Percentiles rank a stretch among this genome's conserved stretches.
Evolutionary conservation across 768 basidiomycete species (phyloP).

Genomic region (Boletus subparvulus): DNA sequence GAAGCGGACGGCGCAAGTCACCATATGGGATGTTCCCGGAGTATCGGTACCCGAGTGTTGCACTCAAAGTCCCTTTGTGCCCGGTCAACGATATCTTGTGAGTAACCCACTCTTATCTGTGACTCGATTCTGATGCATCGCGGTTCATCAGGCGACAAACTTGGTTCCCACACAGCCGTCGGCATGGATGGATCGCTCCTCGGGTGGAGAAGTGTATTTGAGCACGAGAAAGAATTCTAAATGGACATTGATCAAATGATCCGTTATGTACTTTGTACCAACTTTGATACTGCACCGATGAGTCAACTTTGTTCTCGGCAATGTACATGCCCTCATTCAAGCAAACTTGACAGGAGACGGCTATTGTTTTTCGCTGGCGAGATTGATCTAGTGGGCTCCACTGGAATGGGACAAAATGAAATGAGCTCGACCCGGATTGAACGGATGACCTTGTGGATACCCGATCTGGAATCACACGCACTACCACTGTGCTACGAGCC

Average conservation of each 20-base stretch:
- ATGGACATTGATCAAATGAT: conserved; percentile 46
- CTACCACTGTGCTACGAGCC: conserved; percentile 34
- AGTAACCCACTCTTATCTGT: conserved; percentile 20
- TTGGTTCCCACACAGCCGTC: conserved; percentile 62
- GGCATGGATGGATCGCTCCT: conserved; percentile 68
- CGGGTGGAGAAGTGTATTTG: conserved; percentile 69
- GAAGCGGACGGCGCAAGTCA: conserved; percentile 69
- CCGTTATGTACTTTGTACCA: not conserved
- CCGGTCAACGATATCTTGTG: conserved; percentile 70
- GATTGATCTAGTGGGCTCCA: not conserved
- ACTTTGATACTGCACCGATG: not conserved
- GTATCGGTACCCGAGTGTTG: conserved; percentile 51
- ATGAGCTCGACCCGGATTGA: conserved; percentile 43
- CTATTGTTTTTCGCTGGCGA: not conserved
- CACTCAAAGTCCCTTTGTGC: conserved; percentile 49
- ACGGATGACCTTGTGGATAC: conserved; percentile 46
- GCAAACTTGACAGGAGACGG: not conserved
- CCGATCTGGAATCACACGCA: conserved; percentile 34
- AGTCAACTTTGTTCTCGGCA: not conserved
- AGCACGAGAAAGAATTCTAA: conserved; percentile 63
- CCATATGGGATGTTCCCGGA: conserved; percentile 75
- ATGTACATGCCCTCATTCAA: not conserved
- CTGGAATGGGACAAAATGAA: not conserved
- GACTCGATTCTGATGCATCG: not conserved
- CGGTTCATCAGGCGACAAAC: conserved; percentile 50